phyloP scores from a whole-genome alignment of 2,329 filamentous ascomycete genomes.

The Aspergillus bombycis region DNA sequence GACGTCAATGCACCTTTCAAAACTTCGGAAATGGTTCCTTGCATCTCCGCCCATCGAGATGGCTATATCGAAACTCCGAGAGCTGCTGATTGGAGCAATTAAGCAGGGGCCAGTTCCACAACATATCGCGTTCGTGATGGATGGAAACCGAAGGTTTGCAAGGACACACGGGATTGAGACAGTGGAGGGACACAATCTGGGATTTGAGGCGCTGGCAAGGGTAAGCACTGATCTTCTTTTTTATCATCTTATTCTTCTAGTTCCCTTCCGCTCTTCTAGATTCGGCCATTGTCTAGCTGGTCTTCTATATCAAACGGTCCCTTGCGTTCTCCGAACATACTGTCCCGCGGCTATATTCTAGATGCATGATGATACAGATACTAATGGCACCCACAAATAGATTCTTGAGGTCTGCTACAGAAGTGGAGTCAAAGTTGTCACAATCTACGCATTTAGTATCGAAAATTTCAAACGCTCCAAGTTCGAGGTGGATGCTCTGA shows the following conservation, averaged over 20 bases:
- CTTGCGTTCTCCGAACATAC: neutral
- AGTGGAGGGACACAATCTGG: slow-evolving; percentile 91
- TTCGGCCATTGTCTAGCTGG: neutral
- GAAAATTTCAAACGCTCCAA: slow-evolving; percentile 98
- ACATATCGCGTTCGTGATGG: slow-evolving; percentile 99
- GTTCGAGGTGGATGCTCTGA: slow-evolving; percentile 93
- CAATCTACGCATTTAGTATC: slow-evolving; percentile 97
- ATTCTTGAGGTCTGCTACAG: slow-evolving; percentile 99
- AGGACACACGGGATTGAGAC: slow-evolving; percentile 91
- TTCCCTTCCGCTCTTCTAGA: neutral
- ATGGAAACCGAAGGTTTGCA: slow-evolving; percentile 93
- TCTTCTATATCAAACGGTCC: neutral
- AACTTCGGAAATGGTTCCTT: slow-evolving; percentile 73
- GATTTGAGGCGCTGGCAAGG: slow-evolving; percentile 90
- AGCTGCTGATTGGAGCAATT: slow-evolving; percentile 84
- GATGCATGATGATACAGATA: neutral
- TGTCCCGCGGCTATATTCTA: neutral
- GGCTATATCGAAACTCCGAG: slow-evolving; percentile 75
- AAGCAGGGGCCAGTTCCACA: slow-evolving; percentile 89
- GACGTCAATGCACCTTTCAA: slow-evolving; percentile 62
- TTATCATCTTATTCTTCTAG: slow-evolving; percentile 4
- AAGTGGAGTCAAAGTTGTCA: slow-evolving; percentile 92
- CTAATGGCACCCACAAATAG: slow-evolving; percentile 45
- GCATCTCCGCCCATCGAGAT: slow-evolving; percentile 92
- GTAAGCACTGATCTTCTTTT: slow-evolving; percentile 52